Evolutionary conservation across 208 protist genomes (phyloP), one percentile per base, ranked within the genome.

Genomic region (Angomonas ambiguus): DNA sequence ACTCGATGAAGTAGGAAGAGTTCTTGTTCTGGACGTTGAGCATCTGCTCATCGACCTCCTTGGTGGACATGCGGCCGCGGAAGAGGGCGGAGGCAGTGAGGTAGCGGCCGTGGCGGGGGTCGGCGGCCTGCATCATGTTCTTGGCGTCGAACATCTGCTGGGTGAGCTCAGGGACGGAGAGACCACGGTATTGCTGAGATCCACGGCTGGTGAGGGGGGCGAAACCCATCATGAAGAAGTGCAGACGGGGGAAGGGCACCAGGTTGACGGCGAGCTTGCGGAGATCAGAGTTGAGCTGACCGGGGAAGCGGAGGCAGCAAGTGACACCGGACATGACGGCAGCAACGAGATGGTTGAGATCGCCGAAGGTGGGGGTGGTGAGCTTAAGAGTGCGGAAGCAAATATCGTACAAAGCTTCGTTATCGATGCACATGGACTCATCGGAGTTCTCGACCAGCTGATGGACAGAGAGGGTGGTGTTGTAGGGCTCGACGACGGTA

Each of bases 351-450:
- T 97, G 91, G 93, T 99, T 99, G 25, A 99, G 75, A 65, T 99
- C 95, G 49, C 86, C 90, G 78, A 98, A 99, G 28, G 89, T 98
- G 38, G 98, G 98, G 48, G 85, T 98, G 33, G 85, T 93, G 27
- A 99, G 84, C 86, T 99, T 99, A 16, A 99, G 85, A 2, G 97
- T 99, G 51, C 90, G 71, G 86, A 98, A 98, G 84, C 98, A 99
- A 72, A 99, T 99, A 66, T 99, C 97, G 71, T 99, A 99, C 62
- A 99, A 79, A 28, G 98, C 97, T 83, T 99, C 97, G 69, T 99
- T 99, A 80, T 99, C 98, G 75, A 99, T 98, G 79, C 94, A 98
- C 71, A 99, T 96, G 13, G 87, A 92, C 75, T 97, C 91, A 80
- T 99, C 97, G 41, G 96, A 85, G 88, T 98, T 98, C 79, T 99